phyloP scores from a whole-genome alignment of 257 asterid species.

The Nicotiana obtusifolia region DNA sequence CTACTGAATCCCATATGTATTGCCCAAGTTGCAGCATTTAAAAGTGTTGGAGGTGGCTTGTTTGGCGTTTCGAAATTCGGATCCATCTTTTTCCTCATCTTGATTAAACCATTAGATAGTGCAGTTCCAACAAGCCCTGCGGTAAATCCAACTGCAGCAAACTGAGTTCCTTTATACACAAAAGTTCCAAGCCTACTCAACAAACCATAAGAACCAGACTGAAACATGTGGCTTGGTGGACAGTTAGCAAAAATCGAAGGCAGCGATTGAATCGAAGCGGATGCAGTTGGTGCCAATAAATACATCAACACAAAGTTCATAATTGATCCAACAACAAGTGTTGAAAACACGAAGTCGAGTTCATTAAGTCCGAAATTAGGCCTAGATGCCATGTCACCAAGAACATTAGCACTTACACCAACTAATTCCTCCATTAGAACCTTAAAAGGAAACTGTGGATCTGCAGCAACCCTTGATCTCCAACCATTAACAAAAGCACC shows the following conservation, averaged over 20 bases:
- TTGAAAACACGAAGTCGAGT: conserved; percentile 85
- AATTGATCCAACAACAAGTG: conserved; percentile 80
- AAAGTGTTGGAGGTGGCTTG: conserved; percentile 67
- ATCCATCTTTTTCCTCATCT: conserved; percentile 76
- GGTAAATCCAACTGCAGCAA: conserved; percentile 76
- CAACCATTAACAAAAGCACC: conserved; percentile 73
- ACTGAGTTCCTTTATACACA: conserved; percentile 65
- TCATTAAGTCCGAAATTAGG: conserved; percentile 90
- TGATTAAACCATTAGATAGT: conserved; percentile 65
- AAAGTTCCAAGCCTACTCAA: conserved; percentile 66
- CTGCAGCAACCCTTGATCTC: conserved; percentile 89
- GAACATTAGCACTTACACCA: conserved; percentile 71
- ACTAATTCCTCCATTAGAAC: conserved; percentile 89
- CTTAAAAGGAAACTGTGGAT: conserved; percentile 89
- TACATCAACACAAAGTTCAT: conserved; percentile 83
- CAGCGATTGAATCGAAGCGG: conserved; percentile 40
- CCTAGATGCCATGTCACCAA: conserved; percentile 93
- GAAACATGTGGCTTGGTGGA: conserved; percentile 88
- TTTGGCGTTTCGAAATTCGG: conserved; percentile 72
- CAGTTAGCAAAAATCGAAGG: conserved; percentile 65
- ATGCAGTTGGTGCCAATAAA: conserved; percentile 67
- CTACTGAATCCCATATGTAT: conserved; percentile 85
- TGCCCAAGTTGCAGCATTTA: conserved; percentile 87
- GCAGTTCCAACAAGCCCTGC: conserved; percentile 94
- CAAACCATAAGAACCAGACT: conserved; percentile 56